Evolutionary conservation across 2,329 filamentous ascomycete species (phyloP).

Genomic region (Thelonectria discophora): DNA sequence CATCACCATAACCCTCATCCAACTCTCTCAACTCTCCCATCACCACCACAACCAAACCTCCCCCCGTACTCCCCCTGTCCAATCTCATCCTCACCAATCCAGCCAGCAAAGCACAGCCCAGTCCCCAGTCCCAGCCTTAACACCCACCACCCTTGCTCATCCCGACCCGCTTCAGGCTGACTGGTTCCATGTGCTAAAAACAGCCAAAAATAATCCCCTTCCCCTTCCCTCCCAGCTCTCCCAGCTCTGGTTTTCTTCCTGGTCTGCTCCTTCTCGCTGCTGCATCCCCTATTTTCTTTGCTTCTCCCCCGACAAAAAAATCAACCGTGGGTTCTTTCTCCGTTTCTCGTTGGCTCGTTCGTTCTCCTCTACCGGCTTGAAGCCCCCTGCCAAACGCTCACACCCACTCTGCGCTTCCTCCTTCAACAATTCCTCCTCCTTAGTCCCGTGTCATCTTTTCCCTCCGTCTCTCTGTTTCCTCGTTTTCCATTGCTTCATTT

Average conservation of each 20-base stretch:
- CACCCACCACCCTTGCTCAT: conserved; percentile 28
- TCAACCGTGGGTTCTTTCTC: conserved; percentile 16
- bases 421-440: conserved; percentile 13
- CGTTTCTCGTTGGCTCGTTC: conserved; percentile 4
- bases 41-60: too few species aligned
- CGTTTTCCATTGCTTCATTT: neutral
- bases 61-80: too few species aligned
- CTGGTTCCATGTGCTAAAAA: neutral
- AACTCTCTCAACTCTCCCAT: too few species aligned
- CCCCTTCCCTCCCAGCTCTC: neutral
- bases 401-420: neutral
- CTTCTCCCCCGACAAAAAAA: neutral
- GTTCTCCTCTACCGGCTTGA: neutral
- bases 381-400: neutral
- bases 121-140: conserved; percentile 3
- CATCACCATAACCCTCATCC: too few species aligned
- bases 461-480: conserved; percentile 24
- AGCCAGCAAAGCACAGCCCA: conserved; percentile 23
- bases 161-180: conserved; percentile 2
- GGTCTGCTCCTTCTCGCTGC: too few species aligned
- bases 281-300: conserved; percentile 20
- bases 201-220: conserved; percentile 12
- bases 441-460: conserved; percentile 32
- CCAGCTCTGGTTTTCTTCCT: neutral
- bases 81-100: too few species aligned